Base-by-base conservation (phyloP, 2,329 filamentous ascomycete species). In the Fusarium globosum region DNA sequence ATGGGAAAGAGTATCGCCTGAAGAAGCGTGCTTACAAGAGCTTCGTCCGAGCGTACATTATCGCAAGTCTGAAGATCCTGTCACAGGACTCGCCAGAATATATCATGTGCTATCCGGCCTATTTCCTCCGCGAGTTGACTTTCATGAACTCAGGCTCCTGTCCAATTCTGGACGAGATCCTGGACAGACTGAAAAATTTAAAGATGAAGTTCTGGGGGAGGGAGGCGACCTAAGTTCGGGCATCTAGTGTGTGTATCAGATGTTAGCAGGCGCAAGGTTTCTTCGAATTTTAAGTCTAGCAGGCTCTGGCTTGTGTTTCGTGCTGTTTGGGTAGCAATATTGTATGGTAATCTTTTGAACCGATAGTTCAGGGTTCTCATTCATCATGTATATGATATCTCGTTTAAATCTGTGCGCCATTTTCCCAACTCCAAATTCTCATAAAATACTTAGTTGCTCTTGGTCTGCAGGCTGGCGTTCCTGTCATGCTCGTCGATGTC, bases 401-500 rank as follows among this genome's bases (percentile, higher is more conserved):
- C 48, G n/a, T 51, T 39, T 52, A 58, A 69, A 69, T 61, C 53
- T 68, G 51, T 69, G 51, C 61, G 56, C 72, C 72, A 48, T 57
- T 69, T 72, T 74, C 72, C 74, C 67, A 65, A 62, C 73, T 74
- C 71, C 65, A 49, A 74, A 68, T 64, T 73, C 48, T 67, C 52
- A 73, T 46, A 62, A 65, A 43, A 52, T 23, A 48, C 30, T 64
- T 73, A 79, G 69, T 74, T 76, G 59, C 68, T 61, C 61, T 75
- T 74, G 57, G 81, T 75, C 76, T 86, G 82, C 77, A 86, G 82
- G 71, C 85, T 85, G 23, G 94, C 93, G 65, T 92, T 81, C 68
- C 85, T 84, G 84, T 98, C 96, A 82, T 98, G 96, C 88, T 95
- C 94, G 35, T 97, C 94, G 80, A 98, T 98, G 81, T 98, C 94